phyloP scores from a whole-genome alignment of 2,329 filamentous ascomycete species.

The Fonsecaea nubica region DNA sequence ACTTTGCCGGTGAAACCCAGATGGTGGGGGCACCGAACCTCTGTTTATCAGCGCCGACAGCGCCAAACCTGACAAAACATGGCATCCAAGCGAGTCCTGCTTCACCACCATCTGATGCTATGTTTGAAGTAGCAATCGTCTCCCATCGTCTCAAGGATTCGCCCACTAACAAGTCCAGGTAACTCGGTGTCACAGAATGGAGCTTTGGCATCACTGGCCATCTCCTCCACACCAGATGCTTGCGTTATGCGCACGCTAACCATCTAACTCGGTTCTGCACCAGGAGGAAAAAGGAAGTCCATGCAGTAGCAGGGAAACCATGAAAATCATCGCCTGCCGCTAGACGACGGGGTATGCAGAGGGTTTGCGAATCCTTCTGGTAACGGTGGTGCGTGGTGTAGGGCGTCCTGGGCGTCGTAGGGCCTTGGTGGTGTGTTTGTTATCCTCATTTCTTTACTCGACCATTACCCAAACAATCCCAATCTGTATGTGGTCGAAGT shows the following conservation, averaged over 20 bases:
- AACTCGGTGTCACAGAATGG: slow-evolving; percentile 2
- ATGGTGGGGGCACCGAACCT: slow-evolving; percentile 1
- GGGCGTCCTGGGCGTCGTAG: background rate
- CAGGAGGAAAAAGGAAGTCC: slow-evolving; percentile 1
- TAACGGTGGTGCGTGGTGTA: slow-evolving; percentile 4
- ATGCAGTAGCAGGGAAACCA: slow-evolving; percentile 14
- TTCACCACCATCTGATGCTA: slow-evolving; percentile 19
- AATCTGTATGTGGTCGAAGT: background rate
- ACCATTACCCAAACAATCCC: background rate
- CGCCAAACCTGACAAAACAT: background rate
- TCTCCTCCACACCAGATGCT: slow-evolving; percentile 11
- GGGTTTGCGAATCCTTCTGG: slow-evolving; percentile 9
- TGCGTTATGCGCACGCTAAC: slow-evolving; percentile 14
- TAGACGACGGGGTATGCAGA: background rate
- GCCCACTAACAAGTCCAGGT: background rate
- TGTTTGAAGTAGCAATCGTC: slow-evolving; percentile 24
- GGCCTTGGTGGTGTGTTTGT: background rate
- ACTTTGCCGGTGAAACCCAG: slow-evolving; percentile 7
- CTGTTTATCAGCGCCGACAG: slow-evolving; percentile 8
- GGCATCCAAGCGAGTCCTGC: slow-evolving; percentile 21
- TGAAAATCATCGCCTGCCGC: slow-evolving; percentile 15
- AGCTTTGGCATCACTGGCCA: slow-evolving; percentile 6
- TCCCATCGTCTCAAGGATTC: slow-evolving; percentile 13
- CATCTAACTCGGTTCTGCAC: background rate
- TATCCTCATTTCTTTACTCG: background rate